Evolutionary conservation across 257 asterid species (phyloP).

Genomic region (Salvia splendens): DNA sequence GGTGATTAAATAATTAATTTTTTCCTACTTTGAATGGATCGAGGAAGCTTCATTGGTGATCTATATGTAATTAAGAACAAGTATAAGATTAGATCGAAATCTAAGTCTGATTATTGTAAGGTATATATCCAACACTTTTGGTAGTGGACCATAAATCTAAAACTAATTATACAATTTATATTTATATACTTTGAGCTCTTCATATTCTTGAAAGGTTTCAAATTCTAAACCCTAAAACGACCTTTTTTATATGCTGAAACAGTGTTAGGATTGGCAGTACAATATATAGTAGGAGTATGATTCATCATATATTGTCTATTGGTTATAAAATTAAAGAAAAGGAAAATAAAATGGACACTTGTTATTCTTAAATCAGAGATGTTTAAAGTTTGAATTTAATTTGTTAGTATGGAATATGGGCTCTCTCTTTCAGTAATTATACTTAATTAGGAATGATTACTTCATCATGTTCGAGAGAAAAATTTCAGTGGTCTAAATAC

Average conservation of each 20-base stretch:
- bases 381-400: too few relatives aligned
- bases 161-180: conserved; percentile 25
- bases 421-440: too few relatives aligned
- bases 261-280: background rate
- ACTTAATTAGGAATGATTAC: too few relatives aligned
- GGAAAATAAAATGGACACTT: too few relatives aligned
- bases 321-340: background rate
- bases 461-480: too few relatives aligned
- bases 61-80: too few relatives aligned
- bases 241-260: background rate
- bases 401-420: too few relatives aligned
- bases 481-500: too few relatives aligned
- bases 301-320: background rate
- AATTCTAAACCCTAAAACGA: background rate
- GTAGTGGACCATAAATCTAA: conserved; percentile 29
- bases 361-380: too few relatives aligned
- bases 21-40: conserved; percentile 10
- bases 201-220: conserved; percentile 37
- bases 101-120: conserved; percentile 22
- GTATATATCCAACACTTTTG: background rate
- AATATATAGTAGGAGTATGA: too few relatives aligned
- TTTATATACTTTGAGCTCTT: conserved; percentile 27
- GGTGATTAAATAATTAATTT: background rate
- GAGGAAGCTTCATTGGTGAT: conserved; percentile 25
- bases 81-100: background rate